A percentile compares a stretch with the other conserved stretches of the same genome.
These are phyloP conservation scores for Verticillium albo-atrum DNA, from an alignment of 2,329 filamentous ascomycete species.

Conservation along the genomic window DNA sequence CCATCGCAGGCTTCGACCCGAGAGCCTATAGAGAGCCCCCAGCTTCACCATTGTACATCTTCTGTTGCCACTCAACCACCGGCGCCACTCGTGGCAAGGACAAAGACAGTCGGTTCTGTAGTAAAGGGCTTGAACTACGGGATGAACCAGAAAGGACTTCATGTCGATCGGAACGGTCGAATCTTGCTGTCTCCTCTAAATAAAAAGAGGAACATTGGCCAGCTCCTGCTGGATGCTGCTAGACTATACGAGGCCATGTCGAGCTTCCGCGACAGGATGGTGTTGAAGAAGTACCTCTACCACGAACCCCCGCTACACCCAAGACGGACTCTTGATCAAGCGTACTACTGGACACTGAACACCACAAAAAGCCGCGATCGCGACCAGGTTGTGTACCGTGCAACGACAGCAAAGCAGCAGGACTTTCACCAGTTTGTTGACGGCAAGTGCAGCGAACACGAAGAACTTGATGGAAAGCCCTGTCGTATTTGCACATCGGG, in stretches of 20 bases:
- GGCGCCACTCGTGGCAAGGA: neutral
- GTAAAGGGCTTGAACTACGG: neutral
- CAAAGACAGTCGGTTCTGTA: neutral
- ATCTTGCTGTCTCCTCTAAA: slow-evolving; percentile 4
- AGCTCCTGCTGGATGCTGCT: slow-evolving; percentile 26
- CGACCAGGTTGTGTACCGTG: slow-evolving; percentile 37
- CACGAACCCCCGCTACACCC: slow-evolving; percentile 32
- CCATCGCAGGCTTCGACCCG: slow-evolving; percentile 7
- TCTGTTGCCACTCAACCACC: neutral
- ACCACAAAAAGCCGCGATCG: slow-evolving; percentile 33
- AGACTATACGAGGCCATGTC: slow-evolving; percentile 30
- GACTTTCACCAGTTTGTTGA: slow-evolving; percentile 15
- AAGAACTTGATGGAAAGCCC: slow-evolving; percentile 6
- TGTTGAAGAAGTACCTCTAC: slow-evolving; percentile 27
- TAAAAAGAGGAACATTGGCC: slow-evolving; percentile 15
- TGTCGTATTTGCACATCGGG: neutral
- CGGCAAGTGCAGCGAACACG: neutral
- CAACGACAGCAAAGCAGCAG: neutral
- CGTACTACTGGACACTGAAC: slow-evolving; percentile 34
- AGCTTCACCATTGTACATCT: neutral
- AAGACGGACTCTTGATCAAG: slow-evolving; percentile 41
- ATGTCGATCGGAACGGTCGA: neutral
- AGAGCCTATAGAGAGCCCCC: neutral
- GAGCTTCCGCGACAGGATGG: slow-evolving; percentile 25
- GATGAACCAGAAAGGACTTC: neutral